Conservation (phyloP, 2,329 filamentous ascomycete species). For the Ascocoryne sarcoides region DNA sequence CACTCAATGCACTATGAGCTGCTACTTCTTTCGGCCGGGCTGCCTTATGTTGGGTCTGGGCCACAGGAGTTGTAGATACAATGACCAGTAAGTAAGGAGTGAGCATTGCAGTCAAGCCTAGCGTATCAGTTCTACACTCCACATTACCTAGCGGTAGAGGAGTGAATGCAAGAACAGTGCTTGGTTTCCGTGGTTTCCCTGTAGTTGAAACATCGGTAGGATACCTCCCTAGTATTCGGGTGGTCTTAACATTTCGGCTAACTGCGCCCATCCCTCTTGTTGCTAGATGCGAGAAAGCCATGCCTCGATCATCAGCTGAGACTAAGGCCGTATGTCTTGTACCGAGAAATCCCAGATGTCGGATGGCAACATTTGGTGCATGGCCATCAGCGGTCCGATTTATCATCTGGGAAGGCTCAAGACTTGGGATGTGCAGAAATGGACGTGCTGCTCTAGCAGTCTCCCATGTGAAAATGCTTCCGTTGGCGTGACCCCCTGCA, state of each 20-base stretch:
- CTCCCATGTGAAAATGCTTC: slow-evolving; percentile 96
- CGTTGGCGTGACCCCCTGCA: slow-evolving; percentile 80
- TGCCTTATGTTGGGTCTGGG: slow-evolving; percentile 93
- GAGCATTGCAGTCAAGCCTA: slow-evolving; percentile 89
- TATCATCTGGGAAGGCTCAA: slow-evolving; percentile 57
- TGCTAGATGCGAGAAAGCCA: slow-evolving; percentile 97
- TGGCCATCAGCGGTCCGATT: slow-evolving; percentile 73
- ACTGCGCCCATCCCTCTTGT: slow-evolving; percentile 83
- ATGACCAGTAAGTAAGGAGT: slow-evolving; percentile 94
- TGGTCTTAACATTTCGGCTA: slow-evolving; percentile 78
- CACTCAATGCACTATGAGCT: slow-evolving; percentile 85
- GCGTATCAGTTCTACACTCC: slow-evolving; percentile 74
- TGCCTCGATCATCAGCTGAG: slow-evolving; percentile 87
- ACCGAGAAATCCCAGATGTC: slow-evolving; percentile 90
- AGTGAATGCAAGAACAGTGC: slow-evolving; percentile 87
- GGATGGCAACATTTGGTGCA: slow-evolving; percentile 64
- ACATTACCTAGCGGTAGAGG: slow-evolving; percentile 90
- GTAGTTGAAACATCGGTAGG: slow-evolving; percentile 55
- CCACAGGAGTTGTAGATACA: slow-evolving; percentile 91
- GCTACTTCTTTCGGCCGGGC: slow-evolving; percentile 83
- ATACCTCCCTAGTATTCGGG: slow-evolving; percentile 84
- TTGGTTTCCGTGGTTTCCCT: slow-evolving; percentile 72
- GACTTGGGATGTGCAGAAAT: slow-evolving; percentile 77
- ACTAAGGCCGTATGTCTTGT: slow-evolving; percentile 90
- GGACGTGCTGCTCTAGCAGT: slow-evolving; percentile 71